These are phyloP conservation scores for Schizosaccharomyces lindneri DNA, from an alignment of 805 yeast species.

Conservation along the genomic window DNA sequence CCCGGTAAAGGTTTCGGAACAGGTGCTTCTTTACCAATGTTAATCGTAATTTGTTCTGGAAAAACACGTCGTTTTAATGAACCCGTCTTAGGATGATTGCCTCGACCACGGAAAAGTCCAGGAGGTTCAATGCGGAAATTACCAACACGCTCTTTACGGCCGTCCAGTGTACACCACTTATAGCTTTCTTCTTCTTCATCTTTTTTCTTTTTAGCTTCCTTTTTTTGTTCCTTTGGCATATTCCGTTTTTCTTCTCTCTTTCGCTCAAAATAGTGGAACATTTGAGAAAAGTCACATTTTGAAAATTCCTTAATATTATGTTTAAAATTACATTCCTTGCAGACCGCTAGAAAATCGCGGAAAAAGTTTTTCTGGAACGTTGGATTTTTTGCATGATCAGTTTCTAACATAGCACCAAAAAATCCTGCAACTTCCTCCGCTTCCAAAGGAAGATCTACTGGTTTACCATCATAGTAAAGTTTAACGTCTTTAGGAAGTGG, in stretches of 20 bases:
- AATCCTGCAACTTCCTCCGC: constrained; percentile 97
- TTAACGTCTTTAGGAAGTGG: constrained; percentile 60
- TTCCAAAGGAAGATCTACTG: constrained; percentile 45
- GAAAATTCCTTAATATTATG: constrained; percentile 40
- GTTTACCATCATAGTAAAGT: constrained; percentile 47
- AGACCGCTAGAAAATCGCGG: constrained; percentile 42
- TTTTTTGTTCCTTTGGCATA: constrained; percentile 50
- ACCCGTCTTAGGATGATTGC: constrained; percentile 92
- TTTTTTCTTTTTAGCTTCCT: constrained; percentile 40
- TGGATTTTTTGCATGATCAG: constrained; percentile 74
- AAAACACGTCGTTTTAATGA: constrained; percentile 60
- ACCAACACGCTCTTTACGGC: constrained; percentile 77
- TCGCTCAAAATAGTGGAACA: constrained; percentile 44
- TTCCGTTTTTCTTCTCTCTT: constrained; percentile 48
- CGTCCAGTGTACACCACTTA: constrained; percentile 59
- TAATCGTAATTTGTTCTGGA: constrained; percentile 76
- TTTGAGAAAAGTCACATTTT: constrained; percentile 55
- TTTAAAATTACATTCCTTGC: constrained; percentile 22
- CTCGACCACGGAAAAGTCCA: constrained; percentile 85
- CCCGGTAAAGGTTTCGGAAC: constrained; percentile 72
- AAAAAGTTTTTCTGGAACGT: constrained; percentile 73
- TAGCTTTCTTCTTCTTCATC: constrained; percentile 58
- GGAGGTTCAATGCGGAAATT: constrained; percentile 92
- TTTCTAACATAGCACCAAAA: constrained; percentile 64
- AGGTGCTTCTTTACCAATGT: constrained; percentile 44